Evolutionary conservation across 2,329 filamentous ascomycete genomes (phyloP), one percentile per base, ranked within the genome.

Genomic region (Phaeosphaeria sp.): DNA sequence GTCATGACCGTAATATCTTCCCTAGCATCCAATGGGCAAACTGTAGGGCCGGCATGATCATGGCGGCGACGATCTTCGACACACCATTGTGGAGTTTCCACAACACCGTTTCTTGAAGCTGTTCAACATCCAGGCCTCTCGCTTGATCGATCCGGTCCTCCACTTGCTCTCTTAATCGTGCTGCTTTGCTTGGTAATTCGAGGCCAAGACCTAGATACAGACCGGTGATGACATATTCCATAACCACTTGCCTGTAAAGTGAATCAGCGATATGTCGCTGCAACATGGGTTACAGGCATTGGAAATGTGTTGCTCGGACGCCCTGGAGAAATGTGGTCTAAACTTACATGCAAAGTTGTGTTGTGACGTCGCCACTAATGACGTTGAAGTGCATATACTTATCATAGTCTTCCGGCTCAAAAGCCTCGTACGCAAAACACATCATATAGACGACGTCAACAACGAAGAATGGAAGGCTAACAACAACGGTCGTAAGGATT

Each of bases 391-490:
- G 58, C 61, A 69, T 67, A 30, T 51, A 50, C 6, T 64, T 50
- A 56, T 63, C 58, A 17, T 60, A 49, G 6, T 56, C 49, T 48
- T 60, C 55, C 6, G 49, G 43, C 6, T 21, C 52, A 58, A 70
- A 65, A 20, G 60, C 60, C 48, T 76, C 73, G 23, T 73, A 76
- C 6, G 73, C 73, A 51, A 76, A 76, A 48, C 72, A 75, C 69
- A 74, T 76, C 72, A 76, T 76, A 54, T 76, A 76, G 20, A 76
- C 72, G 23, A 76, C 68, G 46, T 76, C 69, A 43, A 75, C 72
- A 21, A 76, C 62, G 46, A 75, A 76, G 55, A 76, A 76, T 0
- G 72, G 73, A 21, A 76, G 59, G 47, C 73, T 76, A 23, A 75
- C 44, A 17, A 75, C 73, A 5, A 76, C 72, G 0, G 72, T 76